Conservation (phyloP, 306 rosid genomes). For the Pterocarpus santalinus region DNA sequence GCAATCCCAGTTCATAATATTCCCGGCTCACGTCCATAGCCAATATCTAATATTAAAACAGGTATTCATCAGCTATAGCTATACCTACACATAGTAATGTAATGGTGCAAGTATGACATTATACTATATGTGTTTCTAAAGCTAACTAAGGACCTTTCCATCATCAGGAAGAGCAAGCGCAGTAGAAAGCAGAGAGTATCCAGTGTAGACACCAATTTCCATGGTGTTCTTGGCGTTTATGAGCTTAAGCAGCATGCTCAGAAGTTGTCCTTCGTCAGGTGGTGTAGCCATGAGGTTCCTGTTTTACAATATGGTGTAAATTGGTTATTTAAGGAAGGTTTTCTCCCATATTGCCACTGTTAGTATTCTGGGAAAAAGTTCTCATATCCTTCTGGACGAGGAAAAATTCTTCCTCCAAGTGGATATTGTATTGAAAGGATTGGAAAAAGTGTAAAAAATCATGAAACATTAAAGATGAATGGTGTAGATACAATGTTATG, state of each 20-base stretch:
- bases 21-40: slow-evolving; percentile 88
- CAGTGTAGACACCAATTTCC: slow-evolving; percentile 96
- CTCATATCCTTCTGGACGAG: too few species aligned
- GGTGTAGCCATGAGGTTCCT: slow-evolving; percentile 89
- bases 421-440: too few species aligned
- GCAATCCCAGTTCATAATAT: slow-evolving; percentile 82
- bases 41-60: slow-evolving; percentile 62
- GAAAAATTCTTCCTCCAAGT: too few species aligned
- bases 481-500: too few species aligned
- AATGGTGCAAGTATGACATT: not conserved
- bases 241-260: slow-evolving; percentile 79
- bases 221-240: slow-evolving; percentile 85
- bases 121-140: not conserved
- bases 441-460: too few species aligned
- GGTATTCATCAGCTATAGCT: not conserved
- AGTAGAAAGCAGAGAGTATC: slow-evolving; percentile 88
- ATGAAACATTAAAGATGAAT: too few species aligned
- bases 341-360: too few species aligned
- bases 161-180: slow-evolving; percentile 87
- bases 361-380: too few species aligned
- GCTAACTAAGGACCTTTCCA: slow-evolving; percentile 66
- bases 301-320: slow-evolving; percentile 4
- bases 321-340: not conserved
- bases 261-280: slow-evolving; percentile 86
- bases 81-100: too few species aligned